phyloP scores from a whole-genome alignment of 148 eudicot species.

The Vaccinium darrowii region DNA sequence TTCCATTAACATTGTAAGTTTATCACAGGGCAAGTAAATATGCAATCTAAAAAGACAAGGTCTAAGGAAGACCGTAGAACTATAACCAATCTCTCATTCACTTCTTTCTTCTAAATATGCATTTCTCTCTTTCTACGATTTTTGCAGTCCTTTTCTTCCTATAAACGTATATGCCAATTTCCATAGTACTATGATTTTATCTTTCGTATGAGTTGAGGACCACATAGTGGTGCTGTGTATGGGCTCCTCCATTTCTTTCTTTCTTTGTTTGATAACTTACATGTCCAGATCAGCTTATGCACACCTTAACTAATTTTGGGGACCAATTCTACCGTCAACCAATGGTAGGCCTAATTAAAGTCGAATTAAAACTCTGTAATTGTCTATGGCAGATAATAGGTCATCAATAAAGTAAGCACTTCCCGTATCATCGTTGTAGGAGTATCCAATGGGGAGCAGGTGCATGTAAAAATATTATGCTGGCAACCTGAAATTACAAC shows the following conservation, averaged over 20 bases:
- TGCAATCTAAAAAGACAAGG: background rate
- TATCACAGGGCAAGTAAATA: slow-evolving; percentile 2
- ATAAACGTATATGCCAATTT: too few relatives aligned
- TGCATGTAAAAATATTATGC: slow-evolving; percentile 17
- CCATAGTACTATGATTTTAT: too few relatives aligned
- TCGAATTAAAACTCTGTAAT: background rate
- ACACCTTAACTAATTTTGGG: too few relatives aligned
- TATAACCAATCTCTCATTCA: background rate
- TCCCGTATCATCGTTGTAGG: slow-evolving; percentile 1
- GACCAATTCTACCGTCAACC: too few relatives aligned
- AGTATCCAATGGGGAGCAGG: slow-evolving; percentile 15
- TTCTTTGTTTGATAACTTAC: too few relatives aligned
- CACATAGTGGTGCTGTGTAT: too few relatives aligned
- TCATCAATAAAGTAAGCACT: background rate
- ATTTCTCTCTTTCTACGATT: too few relatives aligned
- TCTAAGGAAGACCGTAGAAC: background rate
- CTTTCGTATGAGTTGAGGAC: too few relatives aligned
- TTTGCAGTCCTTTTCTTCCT: too few relatives aligned
- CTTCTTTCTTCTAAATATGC: slow-evolving; percentile 17
- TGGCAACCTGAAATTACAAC: slow-evolving; percentile 7
- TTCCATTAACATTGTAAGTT: slow-evolving; percentile 63
- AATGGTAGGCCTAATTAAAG: too few relatives aligned
- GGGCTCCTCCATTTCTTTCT: too few relatives aligned
- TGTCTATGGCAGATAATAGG: background rate
- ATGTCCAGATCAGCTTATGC: too few relatives aligned